phyloP scores from a whole-genome alignment of 2,329 filamentous ascomycete species.

The Exophiala calicioides region DNA sequence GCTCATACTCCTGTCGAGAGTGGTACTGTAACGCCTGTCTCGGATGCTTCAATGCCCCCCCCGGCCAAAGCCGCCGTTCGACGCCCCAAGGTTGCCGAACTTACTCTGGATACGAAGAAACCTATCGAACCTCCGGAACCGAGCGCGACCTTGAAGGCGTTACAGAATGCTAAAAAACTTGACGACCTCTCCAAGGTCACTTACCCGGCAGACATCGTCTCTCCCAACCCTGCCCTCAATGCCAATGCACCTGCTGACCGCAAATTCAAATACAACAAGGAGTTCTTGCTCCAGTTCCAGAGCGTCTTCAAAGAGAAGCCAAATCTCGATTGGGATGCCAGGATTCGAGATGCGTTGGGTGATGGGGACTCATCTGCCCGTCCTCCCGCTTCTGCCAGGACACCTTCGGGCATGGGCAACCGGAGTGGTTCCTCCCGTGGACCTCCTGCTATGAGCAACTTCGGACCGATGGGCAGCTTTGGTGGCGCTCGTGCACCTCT shows the following conservation, averaged over 20 bases:
- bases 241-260: slow-evolving; percentile 66
- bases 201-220: slow-evolving; percentile 81
- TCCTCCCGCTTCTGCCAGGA: slow-evolving; percentile 58
- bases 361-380: slow-evolving; percentile 69
- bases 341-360: slow-evolving; percentile 81
- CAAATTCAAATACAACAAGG: slow-evolving; percentile 94
- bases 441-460: slow-evolving; percentile 53
- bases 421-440: slow-evolving; percentile 55
- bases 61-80: slow-evolving; percentile 62
- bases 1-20: slow-evolving; percentile 44
- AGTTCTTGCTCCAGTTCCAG: slow-evolving; percentile 95
- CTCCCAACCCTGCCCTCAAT: slow-evolving; percentile 90
- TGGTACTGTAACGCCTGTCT: slow-evolving; percentile 48
- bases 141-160: slow-evolving; percentile 86
- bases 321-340: slow-evolving; percentile 86
- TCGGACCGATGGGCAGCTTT: slow-evolving; percentile 69
- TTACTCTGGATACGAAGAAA: slow-evolving; percentile 87
- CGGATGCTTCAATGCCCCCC: slow-evolving; percentile 49
- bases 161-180: slow-evolving; percentile 89
- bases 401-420: slow-evolving; percentile 50
- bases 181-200: slow-evolving; percentile 73
- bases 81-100: slow-evolving; percentile 75
- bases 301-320: slow-evolving; percentile 95
- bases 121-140: slow-evolving; percentile 87
- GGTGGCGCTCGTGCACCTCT: slow-evolving; percentile 57